Evolutionary conservation across 345 rosid species (phyloP), one percentile per base, ranked within the genome.

Genomic region (Arabis alpina): DNA sequence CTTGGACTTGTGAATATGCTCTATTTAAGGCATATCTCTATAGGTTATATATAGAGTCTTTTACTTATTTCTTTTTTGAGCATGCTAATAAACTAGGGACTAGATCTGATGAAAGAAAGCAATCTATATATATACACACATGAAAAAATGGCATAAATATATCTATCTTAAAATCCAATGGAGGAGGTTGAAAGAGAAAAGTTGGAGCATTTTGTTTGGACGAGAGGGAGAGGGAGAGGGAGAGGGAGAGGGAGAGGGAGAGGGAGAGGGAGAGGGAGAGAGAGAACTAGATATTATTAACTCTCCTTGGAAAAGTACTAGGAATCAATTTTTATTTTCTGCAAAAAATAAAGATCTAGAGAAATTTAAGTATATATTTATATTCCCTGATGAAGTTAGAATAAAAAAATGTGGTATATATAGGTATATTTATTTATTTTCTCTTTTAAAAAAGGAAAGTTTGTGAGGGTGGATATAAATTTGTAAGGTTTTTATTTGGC

Each of bases 241-340:
- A n/a, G n/a, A n/a, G n/a, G n/a, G 49, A 68, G 62, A 32, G 34
- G 49, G 67, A 40, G n/a, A n/a, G 47, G 50, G 54, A 66, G n/a
- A n/a, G n/a, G n/a, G 49, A 68, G 62, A 32, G 34, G 49, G 67
- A 40, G n/a, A n/a, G 47, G 50, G 54, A 66, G n/a, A n/a, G n/a
- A n/a, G n/a, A n/a, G n/a, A n/a, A n/a, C n/a, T n/a, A n/a, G n/a
- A n/a, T n/a, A n/a, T n/a, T 39, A 36, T 40, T 54, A 54, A 62
- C 70, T 75, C 13, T 68, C 70, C 54, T 76, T 55, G 68, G 71
- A 76, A 74, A 70, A 70, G 71, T 69, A 76, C 79, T 76, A 76
- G 79, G 79, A 76, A 76, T 76, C 79, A 68, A 39, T 28, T 47
- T 52, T 69, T 60, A 32, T 66, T 24, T 40, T 32, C 28, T 60